These are phyloP conservation scores for Hibiscus mutabilis DNA, from an alignment of 345 rosid genomes.

Conservation along the genomic window DNA sequence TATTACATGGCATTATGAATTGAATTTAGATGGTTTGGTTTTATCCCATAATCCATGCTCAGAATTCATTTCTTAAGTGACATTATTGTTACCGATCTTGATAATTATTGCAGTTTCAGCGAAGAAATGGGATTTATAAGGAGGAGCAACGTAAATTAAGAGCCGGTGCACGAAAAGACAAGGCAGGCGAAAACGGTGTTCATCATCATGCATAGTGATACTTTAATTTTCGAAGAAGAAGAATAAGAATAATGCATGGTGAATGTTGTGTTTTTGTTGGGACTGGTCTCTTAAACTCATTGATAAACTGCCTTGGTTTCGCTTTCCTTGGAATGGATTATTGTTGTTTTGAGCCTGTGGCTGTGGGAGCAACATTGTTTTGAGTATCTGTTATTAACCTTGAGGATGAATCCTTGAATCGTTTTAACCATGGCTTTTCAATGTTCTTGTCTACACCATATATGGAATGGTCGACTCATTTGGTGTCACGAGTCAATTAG, in stretches of 20 bases:
- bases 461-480: too few relatives aligned
- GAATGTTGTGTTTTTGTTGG: slow-evolving; percentile 13
- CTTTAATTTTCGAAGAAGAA: slow-evolving; percentile 21
- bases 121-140: slow-evolving; percentile 90
- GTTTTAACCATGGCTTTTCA: too few relatives aligned
- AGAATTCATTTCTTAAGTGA: not conserved
- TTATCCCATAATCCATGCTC: not conserved
- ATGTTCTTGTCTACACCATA: too few relatives aligned
- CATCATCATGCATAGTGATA: slow-evolving; percentile 35
- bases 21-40: not conserved
- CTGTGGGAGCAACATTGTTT: too few relatives aligned
- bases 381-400: too few relatives aligned
- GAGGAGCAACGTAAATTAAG: slow-evolving; percentile 92
- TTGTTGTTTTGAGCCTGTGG: not conserved
- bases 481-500: too few relatives aligned
- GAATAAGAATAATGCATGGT: slow-evolving; percentile 30
- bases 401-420: too few relatives aligned
- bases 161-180: slow-evolving; percentile 60
- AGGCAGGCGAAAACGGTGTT: slow-evolving; percentile 39
- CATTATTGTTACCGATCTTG: not conserved
- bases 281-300: not conserved
- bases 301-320: slow-evolving; percentile 4
- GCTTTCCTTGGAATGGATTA: slow-evolving; percentile 4
- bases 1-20: not conserved
- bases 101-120: slow-evolving; percentile 59